These are phyloP conservation scores for Russula vinacea DNA, from an alignment of 768 basidiomycete genomes.

Conservation along the genomic window DNA sequence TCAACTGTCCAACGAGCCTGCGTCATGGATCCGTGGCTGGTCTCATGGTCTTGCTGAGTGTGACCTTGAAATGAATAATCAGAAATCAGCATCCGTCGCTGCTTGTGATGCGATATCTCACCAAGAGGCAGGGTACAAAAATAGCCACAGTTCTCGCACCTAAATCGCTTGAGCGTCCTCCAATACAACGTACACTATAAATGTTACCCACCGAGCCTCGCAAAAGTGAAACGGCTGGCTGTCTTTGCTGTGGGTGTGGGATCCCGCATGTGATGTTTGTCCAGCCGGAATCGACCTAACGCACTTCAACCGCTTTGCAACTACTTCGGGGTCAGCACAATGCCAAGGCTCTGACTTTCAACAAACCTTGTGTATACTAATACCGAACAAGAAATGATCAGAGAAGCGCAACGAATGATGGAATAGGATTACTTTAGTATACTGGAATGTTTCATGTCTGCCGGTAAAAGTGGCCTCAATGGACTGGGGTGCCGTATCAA, in stretches of 20 bases:
- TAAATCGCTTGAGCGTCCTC: constrained; percentile 32
- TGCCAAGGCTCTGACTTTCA: neutral
- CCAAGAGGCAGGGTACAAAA: constrained; percentile 57
- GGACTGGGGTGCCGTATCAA: constrained; percentile 56
- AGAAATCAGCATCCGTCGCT: neutral
- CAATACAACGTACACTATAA: neutral
- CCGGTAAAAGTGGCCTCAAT: constrained; percentile 63
- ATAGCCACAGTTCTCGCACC: constrained; percentile 56
- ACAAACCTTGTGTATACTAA: constrained; percentile 54
- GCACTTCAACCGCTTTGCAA: constrained; percentile 50
- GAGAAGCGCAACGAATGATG: neutral
- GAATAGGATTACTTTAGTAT: constrained; percentile 51
- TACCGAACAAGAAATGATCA: neutral
- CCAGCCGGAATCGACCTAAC: constrained; percentile 47
- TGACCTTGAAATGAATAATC: constrained; percentile 44
- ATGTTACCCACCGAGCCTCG: constrained; percentile 41
- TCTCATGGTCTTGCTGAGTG: constrained; percentile 58
- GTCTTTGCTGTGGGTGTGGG: constrained; percentile 50
- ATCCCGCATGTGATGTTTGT: constrained; percentile 42
- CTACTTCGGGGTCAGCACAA: constrained; percentile 33
- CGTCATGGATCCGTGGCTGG: constrained; percentile 62
- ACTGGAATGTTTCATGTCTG: constrained; percentile 57
- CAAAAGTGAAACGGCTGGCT: constrained; percentile 51
- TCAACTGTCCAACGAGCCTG: constrained; percentile 56
- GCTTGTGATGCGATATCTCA: constrained; percentile 29